phyloP scores from a whole-genome alignment of 2,329 filamentous ascomycete genomes.

The Phyllosticta ampelicida region DNA sequence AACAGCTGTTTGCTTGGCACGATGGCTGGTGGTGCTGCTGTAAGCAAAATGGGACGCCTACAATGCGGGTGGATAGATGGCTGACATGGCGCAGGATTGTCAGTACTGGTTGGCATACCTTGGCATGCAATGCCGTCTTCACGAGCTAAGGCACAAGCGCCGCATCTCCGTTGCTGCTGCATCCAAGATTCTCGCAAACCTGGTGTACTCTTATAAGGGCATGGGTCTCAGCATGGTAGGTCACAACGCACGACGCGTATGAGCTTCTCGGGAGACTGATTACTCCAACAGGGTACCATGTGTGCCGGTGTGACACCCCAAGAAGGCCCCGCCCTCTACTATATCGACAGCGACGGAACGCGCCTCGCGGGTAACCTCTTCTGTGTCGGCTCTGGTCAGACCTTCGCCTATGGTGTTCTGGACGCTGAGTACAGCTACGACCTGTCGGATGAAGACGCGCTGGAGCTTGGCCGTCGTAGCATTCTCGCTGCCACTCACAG shows the following conservation, averaged over 20 bases:
- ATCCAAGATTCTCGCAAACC: conserved; percentile 95
- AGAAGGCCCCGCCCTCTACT: conserved; percentile 96
- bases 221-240: conserved; percentile 86
- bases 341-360: conserved; percentile 96
- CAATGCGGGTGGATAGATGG: not conserved
- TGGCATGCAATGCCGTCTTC: conserved; percentile 96
- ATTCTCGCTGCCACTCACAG: conserved; percentile 94
- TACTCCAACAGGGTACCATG: conserved; percentile 63
- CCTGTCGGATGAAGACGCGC: conserved; percentile 71
- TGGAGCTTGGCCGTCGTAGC: conserved; percentile 82
- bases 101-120: conserved; percentile 99
- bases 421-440: conserved; percentile 94
- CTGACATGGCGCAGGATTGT: conserved; percentile 57
- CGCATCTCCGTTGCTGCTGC: conserved; percentile 96
- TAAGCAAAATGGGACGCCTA: conserved; percentile 30
- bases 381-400: conserved; percentile 96
- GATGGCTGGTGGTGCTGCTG: conserved; percentile 94
- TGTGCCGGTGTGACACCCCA: conserved; percentile 91
- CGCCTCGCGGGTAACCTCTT: conserved; percentile 89
- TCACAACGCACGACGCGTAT: too few relatives aligned
- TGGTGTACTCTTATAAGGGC: conserved; percentile 97
- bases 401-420: conserved; percentile 95
- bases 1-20: conserved; percentile 89
- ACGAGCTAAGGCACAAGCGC: conserved; percentile 98
- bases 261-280: not conserved